Conservation (phyloP, 208 protist genomes). For the Crithidia expoeki region DNA sequence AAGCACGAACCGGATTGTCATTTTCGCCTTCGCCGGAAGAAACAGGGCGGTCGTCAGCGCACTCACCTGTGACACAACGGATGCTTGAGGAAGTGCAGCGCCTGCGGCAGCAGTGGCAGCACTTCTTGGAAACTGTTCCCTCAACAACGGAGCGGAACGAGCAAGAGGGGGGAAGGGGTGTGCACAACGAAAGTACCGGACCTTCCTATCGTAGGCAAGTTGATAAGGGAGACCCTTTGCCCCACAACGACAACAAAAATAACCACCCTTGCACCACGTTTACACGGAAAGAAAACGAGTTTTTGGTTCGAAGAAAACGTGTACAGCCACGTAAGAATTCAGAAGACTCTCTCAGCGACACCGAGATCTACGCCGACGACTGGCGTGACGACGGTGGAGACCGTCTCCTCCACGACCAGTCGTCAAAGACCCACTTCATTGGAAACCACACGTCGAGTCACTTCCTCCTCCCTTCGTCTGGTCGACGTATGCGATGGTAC, state of each 20-base stretch:
- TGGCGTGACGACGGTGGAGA: neutral
- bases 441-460: too few species aligned
- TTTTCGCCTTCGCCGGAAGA: neutral
- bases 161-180: neutral
- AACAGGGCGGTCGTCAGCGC: neutral
- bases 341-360: neutral
- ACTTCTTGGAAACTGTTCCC: constrained; percentile 29
- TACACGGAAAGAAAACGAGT: too few species aligned
- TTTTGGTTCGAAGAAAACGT: too few species aligned
- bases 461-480: constrained; percentile 15
- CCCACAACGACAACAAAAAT: too few species aligned
- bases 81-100: constrained; percentile 49
- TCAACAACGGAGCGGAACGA: neutral
- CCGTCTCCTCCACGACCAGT: neutral
- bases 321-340: too few species aligned
- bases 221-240: too few species aligned
- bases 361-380: neutral
- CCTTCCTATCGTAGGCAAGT: too few species aligned
- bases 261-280: too few species aligned
- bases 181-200: neutral
- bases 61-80: constrained; percentile 12
- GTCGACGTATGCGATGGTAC: constrained; percentile 39
- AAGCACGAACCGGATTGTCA: neutral
- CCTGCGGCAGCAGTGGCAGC: constrained; percentile 55
- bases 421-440: neutral